Percentiles rank a stretch among this genome's conserved stretches.
These are phyloP conservation scores for Lachnellula suecica DNA, from an alignment of 2,329 filamentous ascomycete species.

Conservation along the genomic window DNA sequence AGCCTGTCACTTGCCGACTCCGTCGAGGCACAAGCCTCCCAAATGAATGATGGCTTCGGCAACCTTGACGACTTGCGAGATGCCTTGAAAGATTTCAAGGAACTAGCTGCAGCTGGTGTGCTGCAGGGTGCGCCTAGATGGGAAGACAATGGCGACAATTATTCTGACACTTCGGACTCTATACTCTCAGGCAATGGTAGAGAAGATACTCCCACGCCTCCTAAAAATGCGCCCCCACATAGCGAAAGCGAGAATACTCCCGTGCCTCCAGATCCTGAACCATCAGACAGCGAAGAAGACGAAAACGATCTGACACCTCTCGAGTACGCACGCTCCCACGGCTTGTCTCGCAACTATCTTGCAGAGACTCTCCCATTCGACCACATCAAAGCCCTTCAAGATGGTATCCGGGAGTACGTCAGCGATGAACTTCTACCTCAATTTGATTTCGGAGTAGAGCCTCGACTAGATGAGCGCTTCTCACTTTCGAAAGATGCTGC, in stretches of 20 bases:
- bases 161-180: neutral
- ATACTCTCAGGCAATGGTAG: neutral
- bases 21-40: neutral
- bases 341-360: slow-evolving; percentile 26
- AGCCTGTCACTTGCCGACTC: neutral
- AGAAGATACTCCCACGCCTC: too few species aligned
- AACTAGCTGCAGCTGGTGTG: neutral
- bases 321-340: slow-evolving; percentile 30
- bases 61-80: neutral
- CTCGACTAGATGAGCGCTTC: slow-evolving; percentile 25
- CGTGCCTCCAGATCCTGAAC: neutral
- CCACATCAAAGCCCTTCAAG: slow-evolving; percentile 19
- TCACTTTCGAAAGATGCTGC: slow-evolving; percentile 23
- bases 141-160: neutral
- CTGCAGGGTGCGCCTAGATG: neutral
- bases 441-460: slow-evolving; percentile 15
- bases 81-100: neutral
- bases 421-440: slow-evolving; percentile 16
- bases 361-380: slow-evolving; percentile 11
- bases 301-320: slow-evolving; percentile 21
- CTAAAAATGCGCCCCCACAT: neutral
- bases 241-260: neutral
- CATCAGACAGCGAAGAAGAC: slow-evolving; percentile 8
- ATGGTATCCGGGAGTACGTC: neutral
- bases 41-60: neutral